Percentiles rank a stretch among this genome's conserved stretches.
Conservation (phyloP, 2,329 filamentous ascomycete genomes). For the Ceratocystis harringtonii region DNA sequence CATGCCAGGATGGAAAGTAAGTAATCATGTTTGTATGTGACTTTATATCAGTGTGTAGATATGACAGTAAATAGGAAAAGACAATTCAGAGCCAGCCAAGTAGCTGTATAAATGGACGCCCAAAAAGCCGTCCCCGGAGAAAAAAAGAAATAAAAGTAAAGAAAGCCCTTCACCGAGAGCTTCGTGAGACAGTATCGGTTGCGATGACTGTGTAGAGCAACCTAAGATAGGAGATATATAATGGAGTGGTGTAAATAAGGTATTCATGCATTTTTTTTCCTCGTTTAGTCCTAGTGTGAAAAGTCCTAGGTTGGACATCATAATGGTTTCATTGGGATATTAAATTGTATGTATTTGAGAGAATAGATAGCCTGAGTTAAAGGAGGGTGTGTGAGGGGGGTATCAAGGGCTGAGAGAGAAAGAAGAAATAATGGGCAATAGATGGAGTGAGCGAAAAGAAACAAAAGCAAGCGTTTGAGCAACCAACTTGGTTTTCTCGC, state of each 20-base stretch:
- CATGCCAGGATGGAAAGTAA: too few relatives aligned
- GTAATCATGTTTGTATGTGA: too few relatives aligned
- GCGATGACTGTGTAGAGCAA: background rate
- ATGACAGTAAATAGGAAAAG: too few relatives aligned
- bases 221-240: background rate
- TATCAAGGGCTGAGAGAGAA: background rate
- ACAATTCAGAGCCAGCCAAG: too few relatives aligned
- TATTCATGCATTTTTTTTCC: background rate
- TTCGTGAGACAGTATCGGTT: background rate
- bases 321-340: background rate
- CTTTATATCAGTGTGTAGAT: too few relatives aligned
- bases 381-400: background rate
- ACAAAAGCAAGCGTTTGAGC: background rate
- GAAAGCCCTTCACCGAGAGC: background rate
- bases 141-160: conserved; percentile 5
- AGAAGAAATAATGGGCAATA: background rate
- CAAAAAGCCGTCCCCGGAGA: background rate
- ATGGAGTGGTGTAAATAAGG: background rate
- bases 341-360: background rate
- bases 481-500: background rate
- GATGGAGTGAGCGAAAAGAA: background rate
- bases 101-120: too few relatives aligned
- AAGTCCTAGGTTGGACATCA: too few relatives aligned
- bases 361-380: background rate
- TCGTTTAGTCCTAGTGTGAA: too few relatives aligned